Conservation (phyloP, 371 early-diverging fungal genomes). For the Mortierella sp. region DNA sequence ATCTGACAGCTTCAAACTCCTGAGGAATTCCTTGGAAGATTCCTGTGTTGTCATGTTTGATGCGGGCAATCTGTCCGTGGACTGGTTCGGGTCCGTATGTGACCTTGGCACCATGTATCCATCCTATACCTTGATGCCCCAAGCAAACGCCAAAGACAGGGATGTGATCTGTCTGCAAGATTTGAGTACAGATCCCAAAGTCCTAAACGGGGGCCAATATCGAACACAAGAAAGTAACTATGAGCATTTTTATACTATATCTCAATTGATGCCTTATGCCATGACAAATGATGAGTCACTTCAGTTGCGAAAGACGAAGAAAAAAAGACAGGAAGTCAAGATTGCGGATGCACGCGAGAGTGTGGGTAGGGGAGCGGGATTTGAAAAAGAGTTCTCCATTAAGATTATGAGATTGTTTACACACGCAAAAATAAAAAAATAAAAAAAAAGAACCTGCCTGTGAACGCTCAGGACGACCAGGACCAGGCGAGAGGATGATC, state of each 20-base stretch:
- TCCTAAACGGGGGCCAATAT: constrained; percentile 64
- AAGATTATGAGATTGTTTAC: not conserved
- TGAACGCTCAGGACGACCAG: constrained; percentile 75
- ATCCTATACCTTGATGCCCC: constrained; percentile 96
- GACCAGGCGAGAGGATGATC: constrained; percentile 95
- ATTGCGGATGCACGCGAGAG: not conserved
- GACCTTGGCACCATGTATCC: constrained; percentile 85
- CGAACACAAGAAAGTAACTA: not conserved
- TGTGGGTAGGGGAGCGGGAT: not conserved
- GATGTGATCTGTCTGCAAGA: constrained; percentile 68
- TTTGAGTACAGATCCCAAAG: constrained; percentile 83
- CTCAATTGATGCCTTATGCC: not conserved
- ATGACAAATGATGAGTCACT: constrained; percentile 20
- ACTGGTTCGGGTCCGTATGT: constrained; percentile 77
- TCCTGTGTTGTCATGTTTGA: constrained; percentile 61
- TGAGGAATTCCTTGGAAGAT: constrained; percentile 74
- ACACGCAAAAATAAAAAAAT: constrained; percentile 1
- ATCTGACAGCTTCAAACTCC: constrained; percentile 86
- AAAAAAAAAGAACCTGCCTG: constrained; percentile 22
- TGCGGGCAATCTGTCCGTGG: constrained; percentile 87
- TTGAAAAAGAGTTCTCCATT: not conserved
- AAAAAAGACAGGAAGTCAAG: not conserved
- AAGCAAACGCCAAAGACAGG: constrained; percentile 98
- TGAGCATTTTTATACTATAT: constrained; percentile 12
- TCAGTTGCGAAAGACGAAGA: not conserved